Conservation (phyloP, 2,329 filamentous ascomycete species). For the Fusarium sublunatum region DNA sequence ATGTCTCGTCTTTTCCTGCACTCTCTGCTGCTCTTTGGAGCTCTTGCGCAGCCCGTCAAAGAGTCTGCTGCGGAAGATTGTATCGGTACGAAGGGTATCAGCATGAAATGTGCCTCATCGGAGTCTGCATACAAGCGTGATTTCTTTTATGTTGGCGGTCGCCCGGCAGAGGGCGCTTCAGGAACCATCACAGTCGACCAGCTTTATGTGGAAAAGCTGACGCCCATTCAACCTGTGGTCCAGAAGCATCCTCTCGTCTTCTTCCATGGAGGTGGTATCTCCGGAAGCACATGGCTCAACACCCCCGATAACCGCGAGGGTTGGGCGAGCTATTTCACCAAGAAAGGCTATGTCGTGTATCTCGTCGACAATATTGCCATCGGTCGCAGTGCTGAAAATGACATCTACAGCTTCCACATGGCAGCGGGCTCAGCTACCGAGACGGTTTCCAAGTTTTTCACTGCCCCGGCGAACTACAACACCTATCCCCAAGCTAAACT, state of each 20-base stretch:
- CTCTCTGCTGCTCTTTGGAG: constrained; percentile 20
- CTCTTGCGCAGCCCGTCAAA: constrained; percentile 9
- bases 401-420: constrained; percentile 13
- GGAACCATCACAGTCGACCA: constrained; percentile 35
- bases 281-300: constrained; percentile 37
- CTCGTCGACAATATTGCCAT: constrained; percentile 23
- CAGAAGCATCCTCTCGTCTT: constrained; percentile 35
- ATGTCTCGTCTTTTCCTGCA: constrained; percentile 27
- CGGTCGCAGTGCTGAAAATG: constrained; percentile 23
- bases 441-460: constrained; percentile 31
- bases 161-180: constrained; percentile 5
- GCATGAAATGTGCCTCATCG: constrained; percentile 21
- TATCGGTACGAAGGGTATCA: constrained; percentile 25
- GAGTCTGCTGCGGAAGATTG: constrained; percentile 7
- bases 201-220: constrained; percentile 37
- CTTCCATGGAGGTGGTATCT: constrained; percentile 36
- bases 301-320: constrained; percentile 30
- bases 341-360: constrained; percentile 30
- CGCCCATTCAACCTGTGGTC: background rate
- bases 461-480: constrained; percentile 20
- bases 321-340: constrained; percentile 36
- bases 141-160: constrained; percentile 36
- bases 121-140: constrained; percentile 30
- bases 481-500: constrained; percentile 30
- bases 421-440: constrained; percentile 20